Evolutionary conservation across 495 filamentous ascomycete genomes (phyloP), one percentile per base, ranked within the genome.

Genomic region (Gamarada debralockiae): DNA sequence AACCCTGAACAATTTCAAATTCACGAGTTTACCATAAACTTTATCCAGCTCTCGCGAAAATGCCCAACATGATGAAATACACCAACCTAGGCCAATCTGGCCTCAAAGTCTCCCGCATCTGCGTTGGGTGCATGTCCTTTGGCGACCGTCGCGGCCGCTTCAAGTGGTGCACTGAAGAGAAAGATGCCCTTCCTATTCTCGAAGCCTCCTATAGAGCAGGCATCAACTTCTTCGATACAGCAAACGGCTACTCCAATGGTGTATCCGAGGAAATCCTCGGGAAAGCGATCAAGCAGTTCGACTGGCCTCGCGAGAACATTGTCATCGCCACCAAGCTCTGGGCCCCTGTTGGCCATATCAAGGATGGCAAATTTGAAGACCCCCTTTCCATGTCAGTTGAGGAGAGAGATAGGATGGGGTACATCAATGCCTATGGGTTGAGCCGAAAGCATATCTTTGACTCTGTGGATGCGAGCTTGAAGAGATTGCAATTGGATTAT

Each of bases 241-340:
- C 70, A 20, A 72, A 77, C 48, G 42, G 65, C 53, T 92, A 92
- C 65, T 87, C 83, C 3, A 79, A 90, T 60, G 89, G 89, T 23
- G 68, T 58, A 2, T 84, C 80, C 8, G 89, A 95, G 64, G 63
- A 73, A 46, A 79, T 92, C 61, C 73, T 92, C 48, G 87, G 80
- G 64, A 91, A 90, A 67, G 87, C 89, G 3, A 67, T 92, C 49
- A 82, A 81, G 62, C 70, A 85, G 57, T 90, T 82, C 72, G 73
- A 79, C 42, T 90, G 91, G 57, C 86, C 86, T 1, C 85, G 89
- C 27, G 70, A 81, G 53, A 83, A 82, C 54, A 73, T 93, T 37
- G 79, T 90, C 43, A 85, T 93, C 62, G 67, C 90, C 59, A 85
- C 80, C 37, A 92, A 93, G 71, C 87, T 85, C 65, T 85, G 74